Conservation (phyloP, 2,329 filamentous ascomycete genomes). For the Aschersonia sp. region DNA sequence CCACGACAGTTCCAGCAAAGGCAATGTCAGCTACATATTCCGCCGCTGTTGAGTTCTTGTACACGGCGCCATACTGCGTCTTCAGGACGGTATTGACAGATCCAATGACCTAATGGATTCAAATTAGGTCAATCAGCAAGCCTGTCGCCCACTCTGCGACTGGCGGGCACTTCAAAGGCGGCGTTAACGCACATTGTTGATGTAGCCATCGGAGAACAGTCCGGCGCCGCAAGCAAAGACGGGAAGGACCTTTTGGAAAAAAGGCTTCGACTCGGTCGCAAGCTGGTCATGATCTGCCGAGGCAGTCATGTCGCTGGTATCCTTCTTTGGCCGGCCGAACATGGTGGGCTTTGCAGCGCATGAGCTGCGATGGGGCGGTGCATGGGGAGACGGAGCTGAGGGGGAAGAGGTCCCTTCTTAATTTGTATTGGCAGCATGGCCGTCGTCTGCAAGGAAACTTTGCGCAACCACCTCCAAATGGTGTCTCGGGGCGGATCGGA, state of each 20-base stretch:
- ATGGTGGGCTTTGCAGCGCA: too few species aligned
- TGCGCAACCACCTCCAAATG: too few species aligned
- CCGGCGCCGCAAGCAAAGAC: constrained; percentile 81
- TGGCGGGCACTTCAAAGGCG: neutral
- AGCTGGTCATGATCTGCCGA: neutral
- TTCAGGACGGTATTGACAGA: constrained; percentile 67
- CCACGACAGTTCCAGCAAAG: constrained; percentile 75
- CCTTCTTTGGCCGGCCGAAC: neutral
- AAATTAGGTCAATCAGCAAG: neutral
- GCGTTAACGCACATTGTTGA: constrained; percentile 53
- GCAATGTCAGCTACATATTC: constrained; percentile 69
- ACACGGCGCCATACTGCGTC: constrained; percentile 54
- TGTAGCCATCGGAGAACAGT: constrained; percentile 81
- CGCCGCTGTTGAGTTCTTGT: constrained; percentile 51
- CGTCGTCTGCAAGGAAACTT: too few species aligned
- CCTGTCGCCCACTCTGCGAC: neutral
- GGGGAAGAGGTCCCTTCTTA: too few species aligned
- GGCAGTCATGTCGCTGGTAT: neutral
- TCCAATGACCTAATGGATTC: constrained; percentile 53
- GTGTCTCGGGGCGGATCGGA: too few species aligned
- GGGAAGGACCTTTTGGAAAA: constrained; percentile 29
- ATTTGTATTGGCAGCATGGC: too few species aligned
- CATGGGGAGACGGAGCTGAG: too few species aligned
- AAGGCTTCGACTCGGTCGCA: constrained; percentile 5
- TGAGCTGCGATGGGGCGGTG: too few species aligned